A percentile compares a stretch with the other conserved stretches of the same genome.
These are phyloP conservation scores for Rhizopogon sp. DNA, from an alignment of 768 basidiomycete species.

Conservation along the genomic window DNA sequence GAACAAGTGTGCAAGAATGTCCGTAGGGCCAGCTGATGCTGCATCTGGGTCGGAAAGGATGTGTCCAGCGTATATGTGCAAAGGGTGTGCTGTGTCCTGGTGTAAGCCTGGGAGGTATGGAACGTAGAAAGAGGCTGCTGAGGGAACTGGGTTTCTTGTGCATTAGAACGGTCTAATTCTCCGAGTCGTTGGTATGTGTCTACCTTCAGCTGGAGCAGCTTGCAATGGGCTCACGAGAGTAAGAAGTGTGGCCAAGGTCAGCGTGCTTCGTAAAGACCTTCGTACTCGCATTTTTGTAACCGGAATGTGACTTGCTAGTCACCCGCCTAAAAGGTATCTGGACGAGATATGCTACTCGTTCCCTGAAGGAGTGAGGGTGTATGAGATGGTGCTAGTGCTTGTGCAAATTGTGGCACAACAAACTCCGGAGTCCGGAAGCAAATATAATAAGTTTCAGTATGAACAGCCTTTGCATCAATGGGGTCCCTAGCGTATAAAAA, in stretches of 20 bases:
- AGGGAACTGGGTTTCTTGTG: constrained; percentile 45
- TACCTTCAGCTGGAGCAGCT: constrained; percentile 1
- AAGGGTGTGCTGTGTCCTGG: constrained; percentile 61
- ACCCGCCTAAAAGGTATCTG: not conserved
- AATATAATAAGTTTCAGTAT: too few species aligned
- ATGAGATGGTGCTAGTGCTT: too few species aligned
- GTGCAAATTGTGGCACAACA: too few species aligned
- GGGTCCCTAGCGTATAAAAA: too few species aligned
- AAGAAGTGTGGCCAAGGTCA: not conserved
- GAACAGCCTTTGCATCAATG: too few species aligned
- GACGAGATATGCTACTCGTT: not conserved
- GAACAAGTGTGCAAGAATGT: constrained; percentile 74
- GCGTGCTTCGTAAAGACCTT: not conserved
- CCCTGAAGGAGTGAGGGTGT: too few species aligned
- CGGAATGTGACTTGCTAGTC: not conserved
- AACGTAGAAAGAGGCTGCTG: constrained; percentile 84
- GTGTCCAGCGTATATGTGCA: constrained; percentile 85
- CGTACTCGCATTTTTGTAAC: not conserved
- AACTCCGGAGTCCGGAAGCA: too few species aligned
- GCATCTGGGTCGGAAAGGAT: constrained; percentile 72
- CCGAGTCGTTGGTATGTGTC: not conserved
- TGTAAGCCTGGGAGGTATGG: constrained; percentile 70
- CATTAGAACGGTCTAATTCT: not conserved
- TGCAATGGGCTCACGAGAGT: not conserved
- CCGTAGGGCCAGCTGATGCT: constrained; percentile 42